Evolutionary conservation across 2,329 filamentous ascomycete genomes (phyloP).

Genomic region (Cercospora zeae-maydis): DNA sequence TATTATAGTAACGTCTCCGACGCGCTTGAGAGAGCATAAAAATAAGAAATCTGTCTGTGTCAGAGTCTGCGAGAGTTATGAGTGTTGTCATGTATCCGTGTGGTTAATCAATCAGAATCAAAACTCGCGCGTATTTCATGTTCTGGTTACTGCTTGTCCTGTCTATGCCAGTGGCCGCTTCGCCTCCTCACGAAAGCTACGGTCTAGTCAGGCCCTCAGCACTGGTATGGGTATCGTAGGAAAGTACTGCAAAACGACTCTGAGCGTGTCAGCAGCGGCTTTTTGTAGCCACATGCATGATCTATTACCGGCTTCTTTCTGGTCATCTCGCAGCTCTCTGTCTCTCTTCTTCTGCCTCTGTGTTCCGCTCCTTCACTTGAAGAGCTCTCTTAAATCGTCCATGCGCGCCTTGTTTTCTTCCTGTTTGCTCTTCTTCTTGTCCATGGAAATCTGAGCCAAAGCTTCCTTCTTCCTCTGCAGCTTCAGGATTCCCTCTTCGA

Average conservation of each 20-base stretch:
- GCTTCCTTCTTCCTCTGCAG: constrained; percentile 91
- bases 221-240: neutral
- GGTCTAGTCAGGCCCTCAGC: neutral
- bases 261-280: neutral
- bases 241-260: neutral
- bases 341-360: neutral
- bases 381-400: constrained; percentile 59
- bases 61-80: neutral
- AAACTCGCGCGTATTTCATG: neutral
- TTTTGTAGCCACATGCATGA: neutral
- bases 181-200: neutral
- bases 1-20: constrained; percentile 7
- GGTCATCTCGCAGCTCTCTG: neutral
- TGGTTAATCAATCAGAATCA: neutral
- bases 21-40: neutral
- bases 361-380: constrained; percentile 36
- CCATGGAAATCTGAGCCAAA: constrained; percentile 82
- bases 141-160: neutral
- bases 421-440: constrained; percentile 52
- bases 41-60: neutral
- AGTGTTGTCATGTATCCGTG: neutral
- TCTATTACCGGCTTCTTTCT: neutral
- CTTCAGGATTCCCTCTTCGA: constrained; percentile 89
- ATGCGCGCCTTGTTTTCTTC: constrained; percentile 64
- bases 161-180: neutral